Percentiles rank a stretch among this genome's conserved stretches.
These are phyloP conservation scores for Pterocarpus santalinus DNA, from an alignment of 306 rosid species.

Conservation along the genomic window DNA sequence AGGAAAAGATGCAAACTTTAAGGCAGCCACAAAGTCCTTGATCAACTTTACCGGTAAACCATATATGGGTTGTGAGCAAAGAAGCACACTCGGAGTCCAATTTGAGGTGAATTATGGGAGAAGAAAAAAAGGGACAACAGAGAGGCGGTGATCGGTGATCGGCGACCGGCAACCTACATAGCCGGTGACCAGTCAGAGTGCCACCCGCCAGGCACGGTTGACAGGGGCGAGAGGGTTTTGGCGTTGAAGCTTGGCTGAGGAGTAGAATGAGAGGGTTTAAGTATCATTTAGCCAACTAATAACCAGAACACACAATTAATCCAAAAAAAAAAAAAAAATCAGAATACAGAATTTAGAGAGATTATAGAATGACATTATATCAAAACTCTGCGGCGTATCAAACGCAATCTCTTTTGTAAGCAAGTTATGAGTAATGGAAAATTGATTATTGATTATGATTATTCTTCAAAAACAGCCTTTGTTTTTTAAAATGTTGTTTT, in stretches of 20 bases:
- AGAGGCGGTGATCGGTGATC: conserved; percentile 21
- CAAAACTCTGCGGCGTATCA: no score
- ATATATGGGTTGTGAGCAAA: conserved; percentile 17
- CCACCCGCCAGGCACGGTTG: not conserved
- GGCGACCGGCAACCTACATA: not conserved
- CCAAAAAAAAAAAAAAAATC: no score
- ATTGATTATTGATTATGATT: no score
- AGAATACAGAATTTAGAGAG: no score
- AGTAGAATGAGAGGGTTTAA: conserved; percentile 21
- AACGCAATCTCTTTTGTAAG: no score
- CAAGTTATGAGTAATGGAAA: no score
- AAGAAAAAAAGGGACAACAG: not conserved
- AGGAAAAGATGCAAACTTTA: conserved; percentile 33
- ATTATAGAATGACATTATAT: no score
- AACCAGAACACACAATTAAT: no score
- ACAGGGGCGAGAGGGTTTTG: conserved; percentile 33
- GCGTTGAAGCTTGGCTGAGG: not conserved
- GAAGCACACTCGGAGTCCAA: not conserved
- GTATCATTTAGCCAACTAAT: not conserved
- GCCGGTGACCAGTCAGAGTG: not conserved
- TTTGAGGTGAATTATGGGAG: conserved; percentile 10
- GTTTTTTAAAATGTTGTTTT: no score
- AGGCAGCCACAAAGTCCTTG: not conserved
- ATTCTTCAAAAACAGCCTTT: no score
- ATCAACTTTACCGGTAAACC: conserved; percentile 3